A percentile compares a stretch with the other conserved stretches of the same genome.
phyloP scores from a whole-genome alignment of 78 protist species.

The Creolimax fragrantissima region DNA sequence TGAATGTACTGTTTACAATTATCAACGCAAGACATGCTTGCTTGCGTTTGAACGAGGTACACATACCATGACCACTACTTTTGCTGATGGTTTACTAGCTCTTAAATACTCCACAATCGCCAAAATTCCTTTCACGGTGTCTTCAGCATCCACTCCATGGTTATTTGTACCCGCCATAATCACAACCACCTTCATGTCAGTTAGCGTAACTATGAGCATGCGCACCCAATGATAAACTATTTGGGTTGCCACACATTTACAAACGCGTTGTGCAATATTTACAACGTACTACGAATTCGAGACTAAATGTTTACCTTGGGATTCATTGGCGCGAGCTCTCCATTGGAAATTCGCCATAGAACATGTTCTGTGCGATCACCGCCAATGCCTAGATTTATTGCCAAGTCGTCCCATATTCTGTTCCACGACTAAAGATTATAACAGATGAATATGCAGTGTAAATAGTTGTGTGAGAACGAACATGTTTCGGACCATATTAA shows the following conservation, averaged over 20 bases:
- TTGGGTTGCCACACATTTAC: not conserved
- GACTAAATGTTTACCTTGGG: not conserved
- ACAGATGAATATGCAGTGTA: too few species aligned
- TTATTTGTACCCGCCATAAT: slow-evolving; percentile 10
- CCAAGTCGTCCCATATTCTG: not conserved
- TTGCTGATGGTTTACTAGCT: not conserved
- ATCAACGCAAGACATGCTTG: not conserved
- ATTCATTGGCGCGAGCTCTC: not conserved
- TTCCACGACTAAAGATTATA: not conserved
- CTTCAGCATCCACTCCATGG: not conserved
- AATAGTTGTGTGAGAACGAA: too few species aligned
- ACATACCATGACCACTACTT: not conserved
- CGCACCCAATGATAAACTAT: too few species aligned
- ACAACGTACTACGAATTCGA: not conserved
- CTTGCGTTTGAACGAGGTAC: not conserved
- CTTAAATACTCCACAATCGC: not conserved
- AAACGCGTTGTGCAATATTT: not conserved
- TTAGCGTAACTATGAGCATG: too few species aligned
- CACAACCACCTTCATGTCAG: slow-evolving; percentile 8
- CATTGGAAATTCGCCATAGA: not conserved
- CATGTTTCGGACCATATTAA: too few species aligned
- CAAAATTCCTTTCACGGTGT: not conserved
- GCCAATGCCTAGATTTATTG: not conserved
- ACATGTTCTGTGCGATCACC: not conserved
- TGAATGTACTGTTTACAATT: not conserved